Conservation (phyloP, 345 rosid genomes). For the Pistacia atlantica region DNA sequence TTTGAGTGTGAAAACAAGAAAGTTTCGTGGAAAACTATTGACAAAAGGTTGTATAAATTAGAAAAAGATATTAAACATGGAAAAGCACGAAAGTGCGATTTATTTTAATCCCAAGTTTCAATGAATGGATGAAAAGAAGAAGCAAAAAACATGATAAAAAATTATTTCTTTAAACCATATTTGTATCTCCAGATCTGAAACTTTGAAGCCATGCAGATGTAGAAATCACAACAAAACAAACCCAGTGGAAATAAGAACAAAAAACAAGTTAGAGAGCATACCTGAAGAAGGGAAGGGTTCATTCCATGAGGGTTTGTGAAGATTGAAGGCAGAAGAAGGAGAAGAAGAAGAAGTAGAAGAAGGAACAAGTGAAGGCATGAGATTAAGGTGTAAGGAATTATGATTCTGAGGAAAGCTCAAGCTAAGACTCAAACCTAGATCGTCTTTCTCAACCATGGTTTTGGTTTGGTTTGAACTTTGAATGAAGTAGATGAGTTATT, state of each 20-base stretch:
- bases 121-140: background rate
- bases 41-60: background rate
- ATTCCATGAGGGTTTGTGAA: conserved; percentile 59
- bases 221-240: conserved; percentile 3
- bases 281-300: conserved; percentile 56
- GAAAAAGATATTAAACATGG: background rate
- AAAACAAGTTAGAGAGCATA: conserved; percentile 16
- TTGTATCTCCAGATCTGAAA: conserved; percentile 31
- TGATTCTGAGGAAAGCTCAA: conserved; percentile 56
- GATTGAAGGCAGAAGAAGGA: conserved; percentile 35
- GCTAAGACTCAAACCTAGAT: conserved; percentile 81
- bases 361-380: conserved; percentile 38
- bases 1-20: conserved; percentile 10
- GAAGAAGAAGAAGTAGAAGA: conserved; percentile 40
- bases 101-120: background rate
- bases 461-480: background rate
- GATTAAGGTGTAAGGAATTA: conserved; percentile 57
- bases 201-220: conserved; percentile 5
- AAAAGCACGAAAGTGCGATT: conserved; percentile 3
- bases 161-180: conserved; percentile 5
- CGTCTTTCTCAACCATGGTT: conserved; percentile 64
- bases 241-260: background rate
- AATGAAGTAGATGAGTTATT: background rate
- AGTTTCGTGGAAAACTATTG: conserved; percentile 19
- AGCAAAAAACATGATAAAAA: conserved; percentile 8